Evolutionary conservation across 2,329 filamentous ascomycete genomes (phyloP).

Genomic region (Talaromyces sp.): DNA sequence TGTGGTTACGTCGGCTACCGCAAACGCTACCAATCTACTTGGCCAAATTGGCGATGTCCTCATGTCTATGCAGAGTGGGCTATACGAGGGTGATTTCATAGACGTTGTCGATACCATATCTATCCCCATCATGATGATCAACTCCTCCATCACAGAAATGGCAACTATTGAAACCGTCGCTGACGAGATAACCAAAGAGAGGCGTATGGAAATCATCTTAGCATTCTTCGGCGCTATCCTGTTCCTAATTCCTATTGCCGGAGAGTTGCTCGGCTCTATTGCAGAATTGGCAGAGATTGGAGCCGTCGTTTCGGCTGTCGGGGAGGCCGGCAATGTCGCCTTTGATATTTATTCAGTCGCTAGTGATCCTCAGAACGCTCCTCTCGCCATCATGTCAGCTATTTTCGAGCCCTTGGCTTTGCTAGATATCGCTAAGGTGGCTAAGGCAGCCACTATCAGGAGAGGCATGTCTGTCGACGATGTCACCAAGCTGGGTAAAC

Average conservation of each 20-base stretch:
- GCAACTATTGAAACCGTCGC: background rate
- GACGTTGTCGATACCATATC: conserved; percentile 10
- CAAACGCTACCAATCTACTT: background rate
- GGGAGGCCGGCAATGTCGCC: background rate
- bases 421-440: background rate
- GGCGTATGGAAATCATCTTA: background rate
- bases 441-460: background rate
- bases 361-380: background rate
- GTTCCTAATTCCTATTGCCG: background rate
- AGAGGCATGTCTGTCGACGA: background rate
- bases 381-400: background rate
- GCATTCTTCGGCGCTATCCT: background rate
- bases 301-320: background rate
- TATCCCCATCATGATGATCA: conserved; percentile 15
- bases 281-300: background rate
- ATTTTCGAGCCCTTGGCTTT: background rate
- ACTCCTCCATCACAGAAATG: conserved; percentile 8
- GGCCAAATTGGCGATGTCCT: background rate
- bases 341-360: background rate
- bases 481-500: background rate
- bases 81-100: background rate
- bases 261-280: background rate
- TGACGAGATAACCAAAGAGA: background rate
- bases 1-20: background rate
- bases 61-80: background rate